Percentiles rank a stretch among this genome's conserved stretches.
Evolutionary conservation across 345 rosid genomes (phyloP).

Genomic region (Acer campestre): DNA sequence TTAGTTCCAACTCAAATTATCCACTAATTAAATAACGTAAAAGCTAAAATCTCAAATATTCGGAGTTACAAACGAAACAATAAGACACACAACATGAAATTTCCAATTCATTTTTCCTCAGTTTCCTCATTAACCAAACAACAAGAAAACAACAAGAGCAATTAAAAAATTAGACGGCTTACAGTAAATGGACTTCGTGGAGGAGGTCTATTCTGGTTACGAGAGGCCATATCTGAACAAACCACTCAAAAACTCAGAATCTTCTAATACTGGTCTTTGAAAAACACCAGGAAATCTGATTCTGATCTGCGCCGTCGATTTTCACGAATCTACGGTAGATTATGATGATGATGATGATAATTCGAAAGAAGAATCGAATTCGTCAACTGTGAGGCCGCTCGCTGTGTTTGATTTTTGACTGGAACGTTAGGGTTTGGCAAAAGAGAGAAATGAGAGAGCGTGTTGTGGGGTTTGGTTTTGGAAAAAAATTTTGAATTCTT

Average conservation of each 20-base stretch:
- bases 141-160: background rate
- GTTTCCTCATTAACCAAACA: slow-evolving; percentile 9
- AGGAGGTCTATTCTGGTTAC: slow-evolving; percentile 83
- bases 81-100: too few species aligned
- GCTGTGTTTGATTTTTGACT: background rate
- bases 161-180: slow-evolving; percentile 13
- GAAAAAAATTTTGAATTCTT: slow-evolving; percentile 45
- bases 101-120: background rate
- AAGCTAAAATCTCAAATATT: too few species aligned
- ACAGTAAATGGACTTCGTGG: slow-evolving; percentile 75
- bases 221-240: slow-evolving; percentile 49
- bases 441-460: background rate
- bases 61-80: too few species aligned
- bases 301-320: slow-evolving; percentile 16
- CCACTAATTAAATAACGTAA: too few species aligned
- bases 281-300: background rate
- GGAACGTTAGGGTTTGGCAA: slow-evolving; percentile 36
- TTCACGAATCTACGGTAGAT: background rate
- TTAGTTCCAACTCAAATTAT: too few species aligned
- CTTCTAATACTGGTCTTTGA: background rate
- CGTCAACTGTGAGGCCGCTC: background rate
- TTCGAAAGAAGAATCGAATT: background rate
- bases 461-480: slow-evolving; percentile 4
- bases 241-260: background rate
- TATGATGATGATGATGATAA: background rate